Conservation (phyloP, 352 stramenopile genomes). For the Peronospora farinosa region DNA sequence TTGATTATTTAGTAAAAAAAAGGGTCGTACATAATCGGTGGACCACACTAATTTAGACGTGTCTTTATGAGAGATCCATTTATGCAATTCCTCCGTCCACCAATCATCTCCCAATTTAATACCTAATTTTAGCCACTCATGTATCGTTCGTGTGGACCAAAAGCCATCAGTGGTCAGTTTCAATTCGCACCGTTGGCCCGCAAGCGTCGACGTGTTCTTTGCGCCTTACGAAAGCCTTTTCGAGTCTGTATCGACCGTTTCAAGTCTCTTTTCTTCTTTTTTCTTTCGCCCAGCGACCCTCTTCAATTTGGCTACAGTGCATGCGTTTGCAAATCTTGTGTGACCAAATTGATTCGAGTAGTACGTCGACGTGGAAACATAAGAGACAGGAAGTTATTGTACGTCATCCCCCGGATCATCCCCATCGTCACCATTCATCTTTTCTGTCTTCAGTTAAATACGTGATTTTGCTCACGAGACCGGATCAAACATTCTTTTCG, state of each 20-base stretch:
- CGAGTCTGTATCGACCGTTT: conserved; percentile 8
- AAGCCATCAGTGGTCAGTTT: conserved; percentile 15
- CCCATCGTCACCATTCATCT: conserved; percentile 34
- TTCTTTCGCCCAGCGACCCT: conserved; percentile 15
- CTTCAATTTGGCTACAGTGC: conserved; percentile 54
- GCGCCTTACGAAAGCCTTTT: conserved; percentile 1
- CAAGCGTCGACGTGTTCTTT: conserved; percentile 19
- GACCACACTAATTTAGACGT: too few species aligned
- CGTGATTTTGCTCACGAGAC: conserved; percentile 38
- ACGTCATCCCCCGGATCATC: conserved; percentile 36
- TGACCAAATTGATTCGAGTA: conserved; percentile 68
- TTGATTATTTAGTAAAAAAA: too few species aligned
- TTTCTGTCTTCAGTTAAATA: conserved; percentile 9
- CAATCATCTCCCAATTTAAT: not conserved
- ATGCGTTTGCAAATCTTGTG: conserved; percentile 84
- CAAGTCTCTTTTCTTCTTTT: conserved; percentile 3
- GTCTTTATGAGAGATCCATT: too few species aligned
- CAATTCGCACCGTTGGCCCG: conserved; percentile 30
- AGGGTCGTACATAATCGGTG: too few species aligned
- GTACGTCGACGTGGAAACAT: conserved; percentile 68
- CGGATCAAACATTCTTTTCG: conserved; percentile 24
- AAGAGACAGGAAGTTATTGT: conserved; percentile 50
- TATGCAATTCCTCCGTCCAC: too few species aligned
- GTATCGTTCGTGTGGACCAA: conserved; percentile 5
- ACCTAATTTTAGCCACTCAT: conserved; percentile 14